phyloP scores from a whole-genome alignment of 1,284 basidiomycete genomes.

The Trichosporon coremiiforme region DNA sequence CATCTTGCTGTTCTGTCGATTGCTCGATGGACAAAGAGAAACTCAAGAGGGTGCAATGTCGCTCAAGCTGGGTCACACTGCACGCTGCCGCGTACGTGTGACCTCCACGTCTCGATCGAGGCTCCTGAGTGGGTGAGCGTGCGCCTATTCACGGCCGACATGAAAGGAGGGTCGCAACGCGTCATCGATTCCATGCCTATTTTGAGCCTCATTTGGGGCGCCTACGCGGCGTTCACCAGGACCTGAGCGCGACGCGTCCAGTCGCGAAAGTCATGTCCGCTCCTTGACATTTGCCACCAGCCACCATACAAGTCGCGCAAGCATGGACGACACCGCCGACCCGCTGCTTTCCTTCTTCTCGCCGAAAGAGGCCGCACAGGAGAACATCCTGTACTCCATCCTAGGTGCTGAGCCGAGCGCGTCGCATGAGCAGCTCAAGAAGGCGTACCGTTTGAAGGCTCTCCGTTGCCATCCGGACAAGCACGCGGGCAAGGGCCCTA shows the following conservation, averaged over 20 bases:
- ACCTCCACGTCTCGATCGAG: slow-evolving; percentile 12
- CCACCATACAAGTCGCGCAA: slow-evolving; percentile 44
- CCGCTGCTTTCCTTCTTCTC: slow-evolving; percentile 78
- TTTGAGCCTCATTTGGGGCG: too few relatives aligned
- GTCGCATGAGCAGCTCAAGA: slow-evolving; percentile 70
- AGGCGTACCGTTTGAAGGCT: slow-evolving; percentile 80
- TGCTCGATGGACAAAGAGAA: slow-evolving; percentile 5
- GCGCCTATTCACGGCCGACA: background rate
- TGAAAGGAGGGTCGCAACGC: background rate
- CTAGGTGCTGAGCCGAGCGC: slow-evolving; percentile 65
- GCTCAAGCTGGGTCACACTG: background rate
- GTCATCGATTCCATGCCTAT: background rate
- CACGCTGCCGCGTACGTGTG: background rate
- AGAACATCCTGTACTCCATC: slow-evolving; percentile 66
- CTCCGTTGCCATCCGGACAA: slow-evolving; percentile 87
- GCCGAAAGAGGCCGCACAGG: slow-evolving; percentile 59
- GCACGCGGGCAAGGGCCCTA: slow-evolving; percentile 66
- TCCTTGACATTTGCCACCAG: background rate
- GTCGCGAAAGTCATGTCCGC: slow-evolving; percentile 2
- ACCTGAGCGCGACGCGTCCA: slow-evolving; percentile 17
- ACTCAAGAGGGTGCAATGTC: too few relatives aligned
- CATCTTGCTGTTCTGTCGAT: slow-evolving; percentile 37
- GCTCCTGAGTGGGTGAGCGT: background rate
- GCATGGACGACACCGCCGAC: slow-evolving; percentile 66
- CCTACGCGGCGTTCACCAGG: too few relatives aligned